Percentiles rank a stretch among this genome's conserved stretches.
These are phyloP conservation scores for Gossypioides kirkii DNA, from an alignment of 345 rosid genomes.

Conservation along the genomic window DNA sequence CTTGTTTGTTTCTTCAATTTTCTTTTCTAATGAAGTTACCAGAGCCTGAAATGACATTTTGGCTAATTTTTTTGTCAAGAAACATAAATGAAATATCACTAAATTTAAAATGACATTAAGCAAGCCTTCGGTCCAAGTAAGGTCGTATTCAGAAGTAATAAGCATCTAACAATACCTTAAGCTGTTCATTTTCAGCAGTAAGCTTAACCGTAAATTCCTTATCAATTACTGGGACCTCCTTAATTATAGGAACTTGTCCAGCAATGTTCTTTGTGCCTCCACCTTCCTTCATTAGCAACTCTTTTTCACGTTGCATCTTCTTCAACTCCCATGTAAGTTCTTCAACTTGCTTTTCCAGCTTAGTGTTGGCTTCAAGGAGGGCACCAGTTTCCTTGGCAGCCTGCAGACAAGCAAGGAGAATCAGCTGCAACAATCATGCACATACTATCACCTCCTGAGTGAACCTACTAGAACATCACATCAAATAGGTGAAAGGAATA, in stretches of 20 bases:
- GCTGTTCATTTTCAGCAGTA: constrained; percentile 73
- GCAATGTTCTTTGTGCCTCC: constrained; percentile 30
- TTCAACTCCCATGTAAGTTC: constrained; percentile 65
- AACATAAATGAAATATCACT: background rate
- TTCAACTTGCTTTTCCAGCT: constrained; percentile 90
- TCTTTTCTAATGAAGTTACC: constrained; percentile 64
- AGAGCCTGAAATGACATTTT: constrained; percentile 34
- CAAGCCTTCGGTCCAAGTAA: background rate
- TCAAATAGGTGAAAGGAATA: background rate
- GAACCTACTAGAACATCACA: background rate
- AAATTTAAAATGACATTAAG: background rate
- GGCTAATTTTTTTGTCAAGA: background rate
- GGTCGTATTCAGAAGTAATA: constrained; percentile 9
- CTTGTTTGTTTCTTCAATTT: constrained; percentile 68
- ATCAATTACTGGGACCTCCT: constrained; percentile 57
- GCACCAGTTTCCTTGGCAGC: constrained; percentile 94
- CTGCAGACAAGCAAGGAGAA: constrained; percentile 37
- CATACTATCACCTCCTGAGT: background rate
- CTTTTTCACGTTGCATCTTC: constrained; percentile 23
- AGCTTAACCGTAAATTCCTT: constrained; percentile 56
- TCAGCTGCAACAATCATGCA: background rate
- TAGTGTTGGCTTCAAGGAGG: constrained; percentile 85
- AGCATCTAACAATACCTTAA: constrained; percentile 46
- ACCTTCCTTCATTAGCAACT: background rate
- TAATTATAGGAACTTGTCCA: constrained; percentile 45